Percentiles rank a stretch among this genome's conserved stretches.
phyloP scores from a whole-genome alignment of 805 yeast species.

The Starmerella geochares region DNA sequence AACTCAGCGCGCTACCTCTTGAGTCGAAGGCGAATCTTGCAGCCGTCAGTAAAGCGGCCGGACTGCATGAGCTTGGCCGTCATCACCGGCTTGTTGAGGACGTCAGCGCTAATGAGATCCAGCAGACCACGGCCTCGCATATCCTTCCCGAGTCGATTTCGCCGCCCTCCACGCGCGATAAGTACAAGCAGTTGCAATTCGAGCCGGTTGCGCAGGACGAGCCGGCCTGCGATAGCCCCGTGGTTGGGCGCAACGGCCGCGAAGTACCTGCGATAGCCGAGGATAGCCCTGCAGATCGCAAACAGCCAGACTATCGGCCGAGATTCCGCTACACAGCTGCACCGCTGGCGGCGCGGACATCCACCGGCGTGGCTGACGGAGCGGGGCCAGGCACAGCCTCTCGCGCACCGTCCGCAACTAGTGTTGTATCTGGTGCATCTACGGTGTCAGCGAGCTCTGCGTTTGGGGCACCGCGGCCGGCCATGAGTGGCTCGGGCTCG shows the following conservation, averaged over 20 bases:
- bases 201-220: constrained; percentile 16
- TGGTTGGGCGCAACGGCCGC: constrained; percentile 22
- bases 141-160: constrained; percentile 82
- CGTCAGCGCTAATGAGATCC: constrained; percentile 35
- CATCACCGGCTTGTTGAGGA: not conserved
- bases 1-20: constrained; percentile 43
- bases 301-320: constrained; percentile 10
- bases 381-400: not conserved
- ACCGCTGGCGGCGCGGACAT: constrained; percentile 16
- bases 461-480: constrained; percentile 1
- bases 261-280: not conserved
- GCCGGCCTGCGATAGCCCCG: constrained; percentile 26
- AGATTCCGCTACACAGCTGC: constrained; percentile 13
- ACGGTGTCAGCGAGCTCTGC: constrained; percentile 1
- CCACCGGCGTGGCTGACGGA: constrained; percentile 6
- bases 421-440: not conserved
- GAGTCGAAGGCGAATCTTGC: constrained; percentile 61
- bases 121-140: constrained; percentile 30
- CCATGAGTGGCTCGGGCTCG: constrained; percentile 5
- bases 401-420: not conserved
- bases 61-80: constrained; percentile 33
- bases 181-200: constrained; percentile 43
- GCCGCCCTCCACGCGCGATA: constrained; percentile 81
- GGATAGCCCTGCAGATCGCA: constrained; percentile 12
- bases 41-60: constrained; percentile 53